phyloP scores from a whole-genome alignment of 441 rosid species.

The Monsonia emarginata region DNA sequence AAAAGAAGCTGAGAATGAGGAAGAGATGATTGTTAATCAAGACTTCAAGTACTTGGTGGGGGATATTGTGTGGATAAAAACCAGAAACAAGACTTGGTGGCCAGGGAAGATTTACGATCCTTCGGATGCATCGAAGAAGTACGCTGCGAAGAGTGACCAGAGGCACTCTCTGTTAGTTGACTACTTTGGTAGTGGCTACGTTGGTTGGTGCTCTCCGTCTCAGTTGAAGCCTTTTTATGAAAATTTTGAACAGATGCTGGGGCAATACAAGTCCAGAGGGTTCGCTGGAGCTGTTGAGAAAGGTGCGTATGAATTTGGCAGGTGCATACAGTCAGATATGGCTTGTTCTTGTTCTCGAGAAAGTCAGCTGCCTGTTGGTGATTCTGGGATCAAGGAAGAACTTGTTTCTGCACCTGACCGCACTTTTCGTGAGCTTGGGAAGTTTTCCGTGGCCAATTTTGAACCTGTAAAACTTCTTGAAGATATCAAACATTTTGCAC shows the following conservation, averaged over 20 bases:
- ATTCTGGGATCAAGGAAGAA: conserved; percentile 11
- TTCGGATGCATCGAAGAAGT: conserved; percentile 16
- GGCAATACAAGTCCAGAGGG: conserved; percentile 33
- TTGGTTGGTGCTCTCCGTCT: conserved; percentile 43
- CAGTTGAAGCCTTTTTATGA: conserved; percentile 55
- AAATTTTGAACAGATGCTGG: conserved; percentile 38
- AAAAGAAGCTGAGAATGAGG: conserved; percentile 17
- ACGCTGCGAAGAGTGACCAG: conserved; percentile 24
- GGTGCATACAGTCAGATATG: conserved; percentile 41
- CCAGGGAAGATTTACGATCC: conserved; percentile 63
- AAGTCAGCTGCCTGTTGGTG: conserved; percentile 15
- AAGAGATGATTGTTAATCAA: conserved; percentile 12
- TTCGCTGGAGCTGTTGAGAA: conserved; percentile 52
- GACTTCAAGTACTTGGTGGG: conserved; percentile 36
- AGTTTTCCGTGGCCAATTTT: conserved; percentile 32
- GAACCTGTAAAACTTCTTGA: conserved; percentile 44
- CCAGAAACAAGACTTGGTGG: conserved; percentile 65
- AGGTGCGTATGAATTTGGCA: conserved; percentile 54
- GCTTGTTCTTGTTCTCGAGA: conserved; percentile 38
- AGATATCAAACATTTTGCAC: conserved; percentile 46
- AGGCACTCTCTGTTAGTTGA: conserved; percentile 37
- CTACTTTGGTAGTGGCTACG: conserved; percentile 38
- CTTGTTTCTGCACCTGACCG: conserved; percentile 14
- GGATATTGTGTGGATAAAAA: conserved; percentile 67
- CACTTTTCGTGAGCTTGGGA: conserved; percentile 33